Evolutionary conservation across 192 early-diverging fungal species (phyloP).

Genomic region (Backusella tuberculispora): DNA sequence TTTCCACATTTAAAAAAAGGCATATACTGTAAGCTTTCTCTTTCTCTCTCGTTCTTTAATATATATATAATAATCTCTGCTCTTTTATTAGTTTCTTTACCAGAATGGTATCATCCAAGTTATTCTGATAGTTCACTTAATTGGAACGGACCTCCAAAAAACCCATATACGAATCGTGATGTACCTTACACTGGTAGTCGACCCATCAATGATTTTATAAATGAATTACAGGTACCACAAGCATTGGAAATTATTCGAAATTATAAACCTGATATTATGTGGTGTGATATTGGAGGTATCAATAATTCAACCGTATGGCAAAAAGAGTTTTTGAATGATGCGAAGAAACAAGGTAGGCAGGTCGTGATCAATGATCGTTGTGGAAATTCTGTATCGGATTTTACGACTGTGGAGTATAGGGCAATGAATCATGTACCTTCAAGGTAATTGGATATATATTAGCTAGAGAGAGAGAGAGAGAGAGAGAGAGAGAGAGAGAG

Average conservation of each 20-base stretch:
- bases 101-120: conserved; percentile 38
- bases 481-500: no score
- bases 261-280: conserved; percentile 31
- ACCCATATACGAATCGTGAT: conserved; percentile 12
- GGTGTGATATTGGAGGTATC: conserved; percentile 41
- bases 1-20: conserved; percentile 32
- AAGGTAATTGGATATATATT: background rate
- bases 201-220: conserved; percentile 27
- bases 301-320: conserved; percentile 34
- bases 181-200: conserved; percentile 30
- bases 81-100: conserved; percentile 27
- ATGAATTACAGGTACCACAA: conserved; percentile 35
- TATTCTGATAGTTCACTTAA: conserved; percentile 20
- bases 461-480: no score
- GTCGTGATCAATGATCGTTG: conserved; percentile 36
- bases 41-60: background rate
- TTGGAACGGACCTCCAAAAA: conserved; percentile 27
- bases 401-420: conserved; percentile 30
- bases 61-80: background rate
- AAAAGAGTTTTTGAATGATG: conserved; percentile 22
- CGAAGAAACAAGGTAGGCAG: background rate
- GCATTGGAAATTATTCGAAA: conserved; percentile 27
- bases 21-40: conserved; percentile 35
- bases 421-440: conserved; percentile 12
- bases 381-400: conserved; percentile 30